Percentiles rank a stretch among this genome's conserved stretches.
phyloP scores from a whole-genome alignment of 2,329 filamentous ascomycete species.

The Cladophialophora psammophila region DNA sequence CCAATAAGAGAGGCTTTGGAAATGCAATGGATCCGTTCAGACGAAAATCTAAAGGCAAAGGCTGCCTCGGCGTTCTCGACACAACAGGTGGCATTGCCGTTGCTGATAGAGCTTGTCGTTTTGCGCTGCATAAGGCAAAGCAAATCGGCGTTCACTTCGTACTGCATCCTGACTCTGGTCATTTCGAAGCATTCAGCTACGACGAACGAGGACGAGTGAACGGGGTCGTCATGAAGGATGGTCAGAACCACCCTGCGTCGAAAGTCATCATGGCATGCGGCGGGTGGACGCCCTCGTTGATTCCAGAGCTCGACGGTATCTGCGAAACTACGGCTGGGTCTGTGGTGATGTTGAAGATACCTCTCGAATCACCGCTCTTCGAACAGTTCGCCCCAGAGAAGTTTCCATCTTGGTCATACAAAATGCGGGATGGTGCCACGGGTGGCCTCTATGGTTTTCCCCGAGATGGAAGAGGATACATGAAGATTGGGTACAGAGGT shows the following conservation, averaged over 20 bases:
- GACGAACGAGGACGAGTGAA: constrained; percentile 42
- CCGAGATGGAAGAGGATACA: constrained; percentile 50
- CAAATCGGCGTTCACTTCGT: constrained; percentile 53
- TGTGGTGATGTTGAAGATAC: constrained; percentile 55
- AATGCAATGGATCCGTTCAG: constrained; percentile 51
- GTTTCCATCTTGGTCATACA: constrained; percentile 58
- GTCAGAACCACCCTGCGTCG: constrained; percentile 11
- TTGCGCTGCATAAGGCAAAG: constrained; percentile 54
- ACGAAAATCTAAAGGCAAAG: constrained; percentile 41
- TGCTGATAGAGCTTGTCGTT: constrained; percentile 57
- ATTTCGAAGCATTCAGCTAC: constrained; percentile 43
- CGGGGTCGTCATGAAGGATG: constrained; percentile 28
- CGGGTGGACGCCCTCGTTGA: constrained; percentile 81
- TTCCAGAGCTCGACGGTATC: constrained; percentile 56
- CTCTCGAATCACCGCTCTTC: constrained; percentile 48
- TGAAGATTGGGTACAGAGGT: constrained; percentile 61
- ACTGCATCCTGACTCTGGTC: constrained; percentile 46
- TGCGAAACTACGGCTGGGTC: constrained; percentile 60
- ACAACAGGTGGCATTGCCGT: constrained; percentile 55
- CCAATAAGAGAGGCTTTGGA: constrained; percentile 42
- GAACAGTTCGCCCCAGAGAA: constrained; percentile 51
- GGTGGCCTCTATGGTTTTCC: constrained; percentile 61
- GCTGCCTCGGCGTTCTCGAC: constrained; percentile 53
- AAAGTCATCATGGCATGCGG: constrained; percentile 75
- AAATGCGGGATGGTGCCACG: constrained; percentile 45